These are phyloP conservation scores for Giardia duodenalis DNA, from an alignment of 208 protist genomes.

Conservation along the genomic window DNA sequence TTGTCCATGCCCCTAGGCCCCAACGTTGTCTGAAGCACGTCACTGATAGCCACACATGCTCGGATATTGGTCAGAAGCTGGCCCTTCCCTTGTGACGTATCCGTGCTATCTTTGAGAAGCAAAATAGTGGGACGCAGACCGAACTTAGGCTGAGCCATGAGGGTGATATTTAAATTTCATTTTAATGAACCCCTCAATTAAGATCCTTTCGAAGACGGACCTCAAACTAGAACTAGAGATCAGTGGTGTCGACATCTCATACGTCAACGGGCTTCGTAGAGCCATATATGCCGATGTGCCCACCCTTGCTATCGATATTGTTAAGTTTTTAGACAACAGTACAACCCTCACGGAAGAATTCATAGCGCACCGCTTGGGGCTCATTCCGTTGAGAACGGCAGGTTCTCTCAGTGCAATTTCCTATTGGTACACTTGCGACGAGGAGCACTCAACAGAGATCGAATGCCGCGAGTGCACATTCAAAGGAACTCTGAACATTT, in stretches of 20 bases:
- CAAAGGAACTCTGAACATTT: neutral
- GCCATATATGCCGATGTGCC: neutral
- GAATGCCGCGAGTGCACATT: neutral
- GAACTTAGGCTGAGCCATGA: too few relatives aligned
- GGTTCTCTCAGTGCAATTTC: neutral
- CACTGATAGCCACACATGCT: constrained; percentile 72
- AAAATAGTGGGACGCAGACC: constrained; percentile 73
- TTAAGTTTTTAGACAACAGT: neutral
- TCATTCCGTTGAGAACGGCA: neutral
- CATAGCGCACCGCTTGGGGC: neutral
- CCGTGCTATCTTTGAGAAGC: constrained; percentile 95
- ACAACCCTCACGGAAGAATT: neutral
- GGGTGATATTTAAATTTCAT: constrained; percentile 57
- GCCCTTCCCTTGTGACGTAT: constrained; percentile 94
- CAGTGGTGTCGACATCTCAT: neutral
- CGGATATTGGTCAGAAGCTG: constrained; percentile 99
- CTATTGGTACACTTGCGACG: neutral
- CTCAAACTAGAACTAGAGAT: neutral
- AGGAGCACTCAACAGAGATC: neutral
- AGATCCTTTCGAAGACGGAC: neutral
- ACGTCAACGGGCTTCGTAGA: neutral
- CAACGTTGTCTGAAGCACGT: constrained; percentile 70
- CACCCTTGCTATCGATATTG: neutral
- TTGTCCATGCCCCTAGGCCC: constrained; percentile 99
- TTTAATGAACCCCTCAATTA: neutral